phyloP scores from a whole-genome alignment of 1,284 basidiomycete species.

The Malassezia equina region DNA sequence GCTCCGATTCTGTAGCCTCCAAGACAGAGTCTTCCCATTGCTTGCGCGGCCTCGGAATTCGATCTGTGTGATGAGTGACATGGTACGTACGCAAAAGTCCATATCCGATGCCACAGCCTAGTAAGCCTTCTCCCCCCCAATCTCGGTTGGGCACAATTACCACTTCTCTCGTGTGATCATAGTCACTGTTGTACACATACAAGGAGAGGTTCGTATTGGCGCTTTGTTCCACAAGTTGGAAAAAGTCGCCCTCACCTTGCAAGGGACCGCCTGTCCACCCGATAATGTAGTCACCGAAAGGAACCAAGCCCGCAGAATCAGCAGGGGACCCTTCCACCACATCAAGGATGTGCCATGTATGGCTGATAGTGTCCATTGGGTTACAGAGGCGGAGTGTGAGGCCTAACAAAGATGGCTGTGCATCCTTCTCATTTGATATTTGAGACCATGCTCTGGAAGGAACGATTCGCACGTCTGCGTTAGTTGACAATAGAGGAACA shows the following conservation, averaged over 20 bases:
- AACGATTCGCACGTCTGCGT: constrained; percentile 62
- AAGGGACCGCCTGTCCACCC: constrained; percentile 86
- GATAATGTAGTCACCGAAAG: constrained; percentile 76
- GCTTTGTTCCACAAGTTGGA: constrained; percentile 87
- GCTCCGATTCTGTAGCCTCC: background rate
- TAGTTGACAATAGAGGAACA: constrained; percentile 32
- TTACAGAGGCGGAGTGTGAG: constrained; percentile 77
- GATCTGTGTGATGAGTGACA: constrained; percentile 3
- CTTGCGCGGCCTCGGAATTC: constrained; percentile 17
- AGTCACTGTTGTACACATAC: constrained; percentile 93
- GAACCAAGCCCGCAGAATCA: constrained; percentile 65
- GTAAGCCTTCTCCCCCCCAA: constrained; percentile 43
- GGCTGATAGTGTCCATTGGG: constrained; percentile 30
- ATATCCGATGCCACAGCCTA: constrained; percentile 43
- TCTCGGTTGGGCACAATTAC: constrained; percentile 38
- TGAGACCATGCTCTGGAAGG: constrained; percentile 70
- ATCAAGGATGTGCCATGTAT: constrained; percentile 89
- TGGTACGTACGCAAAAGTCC: constrained; percentile 28
- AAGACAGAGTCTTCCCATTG: background rate
- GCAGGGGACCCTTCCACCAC: constrained; percentile 91
- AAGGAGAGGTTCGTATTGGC: constrained; percentile 81
- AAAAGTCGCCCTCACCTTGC: constrained; percentile 86
- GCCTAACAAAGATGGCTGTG: constrained; percentile 66
- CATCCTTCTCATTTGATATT: constrained; percentile 55
- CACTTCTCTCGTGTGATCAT: constrained; percentile 56